These are phyloP conservation scores for Leptographium procerum DNA, from an alignment of 2,329 filamentous ascomycete species.

Conservation along the genomic window DNA sequence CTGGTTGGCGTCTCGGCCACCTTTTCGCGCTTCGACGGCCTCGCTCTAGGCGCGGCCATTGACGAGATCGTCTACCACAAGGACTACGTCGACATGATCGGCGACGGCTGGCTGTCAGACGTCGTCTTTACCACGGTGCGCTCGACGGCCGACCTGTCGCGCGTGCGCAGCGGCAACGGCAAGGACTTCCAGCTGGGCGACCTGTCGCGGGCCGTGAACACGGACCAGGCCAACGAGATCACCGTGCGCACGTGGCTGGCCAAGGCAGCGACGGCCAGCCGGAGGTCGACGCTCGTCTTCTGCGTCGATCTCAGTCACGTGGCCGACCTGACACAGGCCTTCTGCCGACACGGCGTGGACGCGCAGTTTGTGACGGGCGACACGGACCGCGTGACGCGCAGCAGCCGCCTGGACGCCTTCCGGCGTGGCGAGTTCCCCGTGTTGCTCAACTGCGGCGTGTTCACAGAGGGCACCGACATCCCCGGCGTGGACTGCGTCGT, in stretches of 20 bases:
- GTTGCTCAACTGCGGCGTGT: slow-evolving; percentile 88
- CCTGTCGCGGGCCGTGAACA: slow-evolving; percentile 79
- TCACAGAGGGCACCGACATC: slow-evolving; percentile 95
- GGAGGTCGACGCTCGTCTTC: slow-evolving; percentile 79
- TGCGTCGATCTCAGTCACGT: slow-evolving; percentile 88
- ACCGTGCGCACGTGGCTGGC: slow-evolving; percentile 79
- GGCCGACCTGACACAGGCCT: slow-evolving; percentile 58
- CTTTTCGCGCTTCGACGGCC: slow-evolving; percentile 67
- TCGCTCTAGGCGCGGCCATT: slow-evolving; percentile 71
- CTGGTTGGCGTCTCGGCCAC: slow-evolving; percentile 81
- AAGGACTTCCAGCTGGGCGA: slow-evolving; percentile 73
- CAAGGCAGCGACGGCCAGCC: slow-evolving; percentile 43
- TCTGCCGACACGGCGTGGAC: slow-evolving; percentile 67
- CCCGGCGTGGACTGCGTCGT: slow-evolving; percentile 93
- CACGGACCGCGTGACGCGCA: slow-evolving; percentile 58
- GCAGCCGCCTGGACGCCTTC: slow-evolving; percentile 64
- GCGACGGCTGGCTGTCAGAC: slow-evolving; percentile 81
- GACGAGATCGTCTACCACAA: slow-evolving; percentile 96
- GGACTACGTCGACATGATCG: slow-evolving; percentile 56
- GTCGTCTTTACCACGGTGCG: slow-evolving; percentile 91
- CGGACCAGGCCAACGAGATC: slow-evolving; percentile 65
- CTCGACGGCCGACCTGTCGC: slow-evolving; percentile 67
- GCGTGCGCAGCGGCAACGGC: slow-evolving; percentile 48
- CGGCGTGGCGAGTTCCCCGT: slow-evolving; percentile 68
- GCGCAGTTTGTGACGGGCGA: slow-evolving; percentile 77